A percentile compares a stretch with the other conserved stretches of the same genome.
Evolutionary conservation across 345 rosid species (phyloP).

Genomic region (Populus simonii): DNA sequence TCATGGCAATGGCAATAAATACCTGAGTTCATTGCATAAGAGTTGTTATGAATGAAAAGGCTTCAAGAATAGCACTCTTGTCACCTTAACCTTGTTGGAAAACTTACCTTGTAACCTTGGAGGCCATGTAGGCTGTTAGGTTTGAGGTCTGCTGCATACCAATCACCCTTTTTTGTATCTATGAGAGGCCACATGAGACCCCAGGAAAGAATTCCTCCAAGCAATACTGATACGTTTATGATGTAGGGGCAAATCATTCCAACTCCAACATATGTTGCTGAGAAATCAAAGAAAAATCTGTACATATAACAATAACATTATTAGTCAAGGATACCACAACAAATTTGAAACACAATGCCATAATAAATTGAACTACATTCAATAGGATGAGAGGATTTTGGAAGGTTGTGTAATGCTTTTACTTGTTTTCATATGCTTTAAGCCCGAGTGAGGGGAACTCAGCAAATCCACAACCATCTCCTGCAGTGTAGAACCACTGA

Average conservation of each 20-base stretch:
- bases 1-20: neutral
- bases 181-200: constrained; percentile 80
- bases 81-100: neutral
- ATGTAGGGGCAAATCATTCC: constrained; percentile 85
- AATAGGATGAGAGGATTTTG: neutral
- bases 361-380: neutral
- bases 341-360: neutral
- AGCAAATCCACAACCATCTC: constrained; percentile 28
- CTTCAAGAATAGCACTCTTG: neutral
- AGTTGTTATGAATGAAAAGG: neutral
- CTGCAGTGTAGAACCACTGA: constrained; percentile 35
- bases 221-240: constrained; percentile 54
- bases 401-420: neutral
- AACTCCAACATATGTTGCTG: constrained; percentile 72
- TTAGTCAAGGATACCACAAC: neutral
- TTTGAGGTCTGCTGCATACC: constrained; percentile 44
- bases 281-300: constrained; percentile 62
- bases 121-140: constrained; percentile 14
- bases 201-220: constrained; percentile 75
- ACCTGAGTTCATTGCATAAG: neutral
- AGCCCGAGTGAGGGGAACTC: constrained; percentile 30
- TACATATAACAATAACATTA: neutral
- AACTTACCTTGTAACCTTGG: neutral
- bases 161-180: constrained; percentile 49
- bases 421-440: constrained; percentile 25